Evolutionary conservation across 2,329 filamentous ascomycete species (phyloP).

Genomic region (Beauveria sp.): DNA sequence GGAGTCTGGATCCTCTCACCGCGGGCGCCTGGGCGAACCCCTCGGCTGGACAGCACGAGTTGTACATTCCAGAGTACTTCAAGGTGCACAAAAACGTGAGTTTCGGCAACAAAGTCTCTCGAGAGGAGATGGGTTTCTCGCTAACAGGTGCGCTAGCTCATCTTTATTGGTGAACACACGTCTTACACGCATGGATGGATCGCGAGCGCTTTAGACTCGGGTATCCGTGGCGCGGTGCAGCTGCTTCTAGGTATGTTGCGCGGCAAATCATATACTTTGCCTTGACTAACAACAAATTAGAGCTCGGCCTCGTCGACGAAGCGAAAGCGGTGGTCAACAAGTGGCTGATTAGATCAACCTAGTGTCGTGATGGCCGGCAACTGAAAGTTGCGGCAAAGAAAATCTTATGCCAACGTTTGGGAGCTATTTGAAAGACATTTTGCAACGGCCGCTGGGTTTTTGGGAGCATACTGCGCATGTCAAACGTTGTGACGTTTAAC

Average conservation of each 20-base stretch:
- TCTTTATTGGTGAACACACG: conserved; percentile 63
- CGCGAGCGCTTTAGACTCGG: conserved; percentile 58
- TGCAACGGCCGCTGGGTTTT: too few species aligned
- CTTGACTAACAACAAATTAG: conserved; percentile 27
- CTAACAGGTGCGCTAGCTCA: conserved; percentile 21
- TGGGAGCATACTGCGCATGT: too few species aligned
- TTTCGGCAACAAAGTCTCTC: not conserved
- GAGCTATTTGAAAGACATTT: too few species aligned
- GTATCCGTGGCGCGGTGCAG: conserved; percentile 57
- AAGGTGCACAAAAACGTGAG: conserved; percentile 50
- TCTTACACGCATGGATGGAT: conserved; percentile 68
- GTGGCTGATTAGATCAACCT: conserved; percentile 52
- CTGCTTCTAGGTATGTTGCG: conserved; percentile 23
- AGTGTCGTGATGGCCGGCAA: too few species aligned
- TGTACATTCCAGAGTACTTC: conserved; percentile 67
- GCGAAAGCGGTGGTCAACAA: conserved; percentile 55
- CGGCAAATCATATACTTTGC: too few species aligned
- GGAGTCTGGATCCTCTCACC: conserved; percentile 54
- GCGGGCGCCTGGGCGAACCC: conserved; percentile 56
- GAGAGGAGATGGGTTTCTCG: too few species aligned
- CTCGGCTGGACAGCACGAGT: conserved; percentile 55
- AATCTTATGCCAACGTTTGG: too few species aligned
- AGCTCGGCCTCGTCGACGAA: conserved; percentile 61
- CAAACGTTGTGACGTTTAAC: too few species aligned
- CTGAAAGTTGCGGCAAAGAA: too few species aligned